These are phyloP conservation scores for Erysimum cheiri DNA, from an alignment of 441 rosid species.

Conservation along the genomic window DNA sequence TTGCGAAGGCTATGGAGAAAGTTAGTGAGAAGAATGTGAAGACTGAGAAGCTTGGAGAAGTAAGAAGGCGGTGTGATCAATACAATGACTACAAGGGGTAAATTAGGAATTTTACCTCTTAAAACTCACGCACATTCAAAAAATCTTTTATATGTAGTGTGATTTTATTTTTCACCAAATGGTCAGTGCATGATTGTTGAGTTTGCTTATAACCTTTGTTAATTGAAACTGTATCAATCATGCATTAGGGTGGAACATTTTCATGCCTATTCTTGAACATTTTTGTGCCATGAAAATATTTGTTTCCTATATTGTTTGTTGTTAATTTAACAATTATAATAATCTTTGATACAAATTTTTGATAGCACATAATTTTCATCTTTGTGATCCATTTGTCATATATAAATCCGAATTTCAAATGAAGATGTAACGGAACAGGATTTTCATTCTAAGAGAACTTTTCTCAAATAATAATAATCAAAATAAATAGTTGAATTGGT, in stretches of 20 bases:
- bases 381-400: neutral
- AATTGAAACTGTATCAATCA: slow-evolving; percentile 21
- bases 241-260: neutral
- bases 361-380: neutral
- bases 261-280: neutral
- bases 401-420: neutral
- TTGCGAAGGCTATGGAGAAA: slow-evolving; percentile 64
- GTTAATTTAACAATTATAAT: neutral
- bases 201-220: neutral
- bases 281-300: neutral
- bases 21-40: slow-evolving; percentile 54
- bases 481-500: slow-evolving; percentile 32
- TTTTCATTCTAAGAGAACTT: neutral
- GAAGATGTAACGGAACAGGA: slow-evolving; percentile 1
- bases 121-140: neutral
- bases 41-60: slow-evolving; percentile 62
- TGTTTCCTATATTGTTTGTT: neutral
- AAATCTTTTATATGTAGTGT: neutral
- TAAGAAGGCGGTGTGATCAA: slow-evolving; percentile 66
- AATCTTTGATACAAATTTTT: neutral
- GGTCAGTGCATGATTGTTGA: slow-evolving; percentile 15
- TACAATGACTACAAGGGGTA: slow-evolving; percentile 49
- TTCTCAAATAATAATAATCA: neutral
- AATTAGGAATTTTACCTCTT: neutral
- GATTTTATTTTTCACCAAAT: neutral